Base-by-base conservation (phyloP, 2,329 filamentous ascomycete genomes). In the Fusarium mundagurra region DNA sequence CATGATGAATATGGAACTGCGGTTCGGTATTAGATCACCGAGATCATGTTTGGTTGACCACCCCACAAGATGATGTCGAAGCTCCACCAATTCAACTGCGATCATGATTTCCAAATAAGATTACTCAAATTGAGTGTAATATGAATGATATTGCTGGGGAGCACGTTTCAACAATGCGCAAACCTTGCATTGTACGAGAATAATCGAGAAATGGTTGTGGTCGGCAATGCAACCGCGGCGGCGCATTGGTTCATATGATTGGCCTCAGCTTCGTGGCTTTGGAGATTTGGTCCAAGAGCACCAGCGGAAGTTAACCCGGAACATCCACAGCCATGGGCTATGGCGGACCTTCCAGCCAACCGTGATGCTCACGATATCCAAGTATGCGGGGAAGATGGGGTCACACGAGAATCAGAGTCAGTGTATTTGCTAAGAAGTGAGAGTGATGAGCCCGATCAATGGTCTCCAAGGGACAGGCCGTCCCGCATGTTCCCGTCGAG, bases 401-500 rank as follows among this genome's bases (percentile, higher is more conserved):
- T 77, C 74, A 71, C 68, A 76, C 74, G 76, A 77, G 71, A 77
- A 78, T 71, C 65, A 77, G 62, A 73, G 71, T 70, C 73, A 76
- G 64, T 66, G 48, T 66, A 60, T 64, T 74, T 73, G 64, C 64
- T 69, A 75, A 58, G 54, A 61, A 61, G 47, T 61, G 48, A 64
- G 54, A 68, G 61, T 65, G 60, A 71, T 54, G 68, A 69, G 55
- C 69, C 63, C 72, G 74, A 69, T 70, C 60, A 66, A 78, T 70
- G 71, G 61, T 62, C 64, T 72, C 50, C 57, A 65, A 76, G 58
- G 63, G 63, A 61, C 51, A 67, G 61, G 34, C 64, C 68, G 69
- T 81, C 76, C 80, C 80, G 80, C 78, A 81, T 80, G 78, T 81
- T 81, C 77, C 80, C 80, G 80, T 78, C 34, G 44, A 64, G 44